These are phyloP conservation scores for Linnemannia zychae DNA, from an alignment of 192 early-diverging fungal genomes.

Conservation along the genomic window DNA sequence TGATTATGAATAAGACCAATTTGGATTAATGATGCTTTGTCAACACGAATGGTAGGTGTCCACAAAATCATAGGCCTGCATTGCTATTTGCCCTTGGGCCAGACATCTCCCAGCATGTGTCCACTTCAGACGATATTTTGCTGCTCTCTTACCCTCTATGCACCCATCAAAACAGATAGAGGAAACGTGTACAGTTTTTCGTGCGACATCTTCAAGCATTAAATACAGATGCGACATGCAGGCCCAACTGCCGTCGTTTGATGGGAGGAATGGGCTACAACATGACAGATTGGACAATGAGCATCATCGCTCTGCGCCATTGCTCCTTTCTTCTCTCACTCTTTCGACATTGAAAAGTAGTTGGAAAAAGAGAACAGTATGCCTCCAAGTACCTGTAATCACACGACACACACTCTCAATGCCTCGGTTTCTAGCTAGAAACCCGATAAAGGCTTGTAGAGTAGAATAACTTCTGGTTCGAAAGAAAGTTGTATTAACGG, in stretches of 20 bases:
- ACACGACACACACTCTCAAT: background rate
- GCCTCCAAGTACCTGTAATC: background rate
- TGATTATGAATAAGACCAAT: background rate
- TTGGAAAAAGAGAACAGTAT: background rate
- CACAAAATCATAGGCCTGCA: too few relatives aligned
- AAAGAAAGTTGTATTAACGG: too few relatives aligned
- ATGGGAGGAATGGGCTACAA: background rate
- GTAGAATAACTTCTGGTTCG: too few relatives aligned
- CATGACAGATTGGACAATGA: background rate
- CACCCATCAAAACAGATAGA: background rate
- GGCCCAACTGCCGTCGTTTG: background rate
- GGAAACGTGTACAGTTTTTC: background rate
- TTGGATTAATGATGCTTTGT: conserved; percentile 1
- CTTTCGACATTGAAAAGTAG: background rate
- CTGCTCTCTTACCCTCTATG: background rate
- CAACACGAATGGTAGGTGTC: background rate
- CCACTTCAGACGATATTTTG: background rate
- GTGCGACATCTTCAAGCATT: background rate
- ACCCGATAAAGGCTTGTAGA: too few relatives aligned
- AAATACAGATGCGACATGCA: background rate
- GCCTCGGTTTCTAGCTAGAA: too few relatives aligned
- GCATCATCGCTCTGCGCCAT: background rate
- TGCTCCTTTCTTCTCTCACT: too few relatives aligned
- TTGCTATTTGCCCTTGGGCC: background rate
- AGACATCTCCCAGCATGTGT: background rate